Percentiles rank a stretch among this genome's conserved stretches.
phyloP scores from a whole-genome alignment of 2,329 filamentous ascomycete genomes.

The Colletotrichum tabaci region DNA sequence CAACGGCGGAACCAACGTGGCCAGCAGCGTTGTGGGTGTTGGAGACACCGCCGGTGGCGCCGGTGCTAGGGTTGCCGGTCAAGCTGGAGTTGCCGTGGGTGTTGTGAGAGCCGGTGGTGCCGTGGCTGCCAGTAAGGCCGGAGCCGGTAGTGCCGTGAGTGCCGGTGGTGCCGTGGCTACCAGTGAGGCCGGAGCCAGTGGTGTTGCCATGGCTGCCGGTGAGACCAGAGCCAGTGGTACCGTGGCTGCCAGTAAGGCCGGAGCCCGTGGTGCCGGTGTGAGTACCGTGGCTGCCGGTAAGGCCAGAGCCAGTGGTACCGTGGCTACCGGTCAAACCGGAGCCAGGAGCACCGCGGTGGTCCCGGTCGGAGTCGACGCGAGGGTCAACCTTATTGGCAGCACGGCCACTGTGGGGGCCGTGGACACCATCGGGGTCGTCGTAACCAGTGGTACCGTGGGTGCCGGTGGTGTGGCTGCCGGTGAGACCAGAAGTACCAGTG shows the following conservation, averaged over 20 bases:
- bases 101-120: conserved; percentile 28
- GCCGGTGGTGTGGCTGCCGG: too few species aligned
- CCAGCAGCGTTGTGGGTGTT: conserved; percentile 40
- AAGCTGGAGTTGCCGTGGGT: conserved; percentile 37
- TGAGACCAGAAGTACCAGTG: too few species aligned
- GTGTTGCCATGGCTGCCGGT: conserved; percentile 48
- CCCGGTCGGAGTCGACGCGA: conserved; percentile 68
- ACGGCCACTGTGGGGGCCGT: conserved; percentile 64
- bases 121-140: conserved; percentile 25
- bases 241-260: conserved; percentile 37
- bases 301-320: conserved; percentile 17
- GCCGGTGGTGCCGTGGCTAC: conserved; percentile 48
- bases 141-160: conserved; percentile 36
- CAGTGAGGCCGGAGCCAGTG: conserved; percentile 49
- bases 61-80: conserved; percentile 34
- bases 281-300: conserved; percentile 14
- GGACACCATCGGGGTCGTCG: conserved; percentile 37
- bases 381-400: conserved; percentile 67
- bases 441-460: conserved; percentile 14
- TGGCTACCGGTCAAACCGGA: conserved; percentile 44
- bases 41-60: conserved; percentile 32
- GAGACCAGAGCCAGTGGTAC: conserved; percentile 29
- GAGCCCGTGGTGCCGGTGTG: conserved; percentile 52
- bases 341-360: conserved; percentile 47
- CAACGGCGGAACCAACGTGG: conserved; percentile 44